phyloP scores from a whole-genome alignment of 306 rosid species.

The Cucumis melo region DNA sequence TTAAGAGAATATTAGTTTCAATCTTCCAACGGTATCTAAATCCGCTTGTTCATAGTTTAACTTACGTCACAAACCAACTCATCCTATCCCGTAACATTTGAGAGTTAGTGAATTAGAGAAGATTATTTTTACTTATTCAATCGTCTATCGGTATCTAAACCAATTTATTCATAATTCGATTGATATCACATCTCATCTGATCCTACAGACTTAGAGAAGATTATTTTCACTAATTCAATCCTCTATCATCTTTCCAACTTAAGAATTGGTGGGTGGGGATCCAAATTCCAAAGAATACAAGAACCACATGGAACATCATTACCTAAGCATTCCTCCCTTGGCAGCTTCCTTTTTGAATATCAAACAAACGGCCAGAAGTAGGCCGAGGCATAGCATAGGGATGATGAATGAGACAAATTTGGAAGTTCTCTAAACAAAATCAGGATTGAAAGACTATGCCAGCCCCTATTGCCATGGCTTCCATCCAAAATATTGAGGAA shows the following conservation, averaged over 20 bases:
- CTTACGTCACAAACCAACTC: no score
- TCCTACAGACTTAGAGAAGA: neutral
- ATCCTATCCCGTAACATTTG: no score
- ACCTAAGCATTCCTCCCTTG: neutral
- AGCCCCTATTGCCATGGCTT: neutral
- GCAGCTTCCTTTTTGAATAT: neutral
- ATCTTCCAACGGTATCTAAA: no score
- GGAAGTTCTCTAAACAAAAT: neutral
- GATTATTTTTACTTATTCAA: neutral
- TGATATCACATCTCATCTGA: no score
- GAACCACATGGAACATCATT: neutral
- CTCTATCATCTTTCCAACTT: neutral
- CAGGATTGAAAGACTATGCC: neutral
- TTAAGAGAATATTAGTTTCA: no score
- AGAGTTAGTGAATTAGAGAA: no score
- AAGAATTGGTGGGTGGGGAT: neutral
- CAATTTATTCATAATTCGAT: no score
- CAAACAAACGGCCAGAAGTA: neutral
- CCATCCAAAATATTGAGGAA: neutral
- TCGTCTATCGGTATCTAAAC: no score
- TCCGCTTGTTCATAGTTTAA: no score
- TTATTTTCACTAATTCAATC: neutral
- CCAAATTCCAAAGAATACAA: neutral
- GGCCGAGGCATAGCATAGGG: neutral
- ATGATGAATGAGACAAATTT: neutral